Evolutionary conservation across 2,329 filamentous ascomycete genomes (phyloP), one percentile per base, ranked within the genome.

Genomic region (Westerdykella aurantiaca): DNA sequence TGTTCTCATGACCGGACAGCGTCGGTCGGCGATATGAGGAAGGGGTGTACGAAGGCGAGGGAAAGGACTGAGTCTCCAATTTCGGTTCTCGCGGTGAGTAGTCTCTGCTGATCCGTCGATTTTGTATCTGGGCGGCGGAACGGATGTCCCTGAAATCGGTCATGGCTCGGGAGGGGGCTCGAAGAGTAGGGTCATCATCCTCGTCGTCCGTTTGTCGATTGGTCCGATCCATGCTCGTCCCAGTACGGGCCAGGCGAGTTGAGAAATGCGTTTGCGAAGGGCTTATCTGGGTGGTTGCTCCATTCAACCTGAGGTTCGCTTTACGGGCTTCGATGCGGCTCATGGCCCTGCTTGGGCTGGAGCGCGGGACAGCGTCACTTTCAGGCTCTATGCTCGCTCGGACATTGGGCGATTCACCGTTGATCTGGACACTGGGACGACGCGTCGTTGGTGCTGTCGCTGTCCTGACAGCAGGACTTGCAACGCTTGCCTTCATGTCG

Each of bases 161-260:
- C 66, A 71, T 67, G 6, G 73, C 72, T 29, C 73, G 70, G 13
- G 72, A 75, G n/a, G 68, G 69, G 6, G 71, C 67, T 17, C 73
- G 69, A 11, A 71, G 48, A 1, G 65, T 69, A 2, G 63, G 56
- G 11, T 70, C 66, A n/a, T 71, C 68, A 9, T 63, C 58, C 7
- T 64, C 60, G 16, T 56, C 50, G 12, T 55, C 52, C 6, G 11
- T 35, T 12, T 35, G 33, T 6, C 49, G 52, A 11, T 69, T 67
- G n/a, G 60, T 57, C 11, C 63, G 60, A 16, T 66, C 57, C 1
- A 71, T 53, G 22, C 66, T 66, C 38, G 65, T 71, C 12, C 66
- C 63, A 21, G 69, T 55, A 38, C 69, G 62, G 34, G 52, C 58
- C 16, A 69, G 38, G 11, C 67, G 66, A 11, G 56, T 55, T 1